phyloP scores from a whole-genome alignment of 2,329 filamentous ascomycete genomes.

The Cadophora malorum region DNA sequence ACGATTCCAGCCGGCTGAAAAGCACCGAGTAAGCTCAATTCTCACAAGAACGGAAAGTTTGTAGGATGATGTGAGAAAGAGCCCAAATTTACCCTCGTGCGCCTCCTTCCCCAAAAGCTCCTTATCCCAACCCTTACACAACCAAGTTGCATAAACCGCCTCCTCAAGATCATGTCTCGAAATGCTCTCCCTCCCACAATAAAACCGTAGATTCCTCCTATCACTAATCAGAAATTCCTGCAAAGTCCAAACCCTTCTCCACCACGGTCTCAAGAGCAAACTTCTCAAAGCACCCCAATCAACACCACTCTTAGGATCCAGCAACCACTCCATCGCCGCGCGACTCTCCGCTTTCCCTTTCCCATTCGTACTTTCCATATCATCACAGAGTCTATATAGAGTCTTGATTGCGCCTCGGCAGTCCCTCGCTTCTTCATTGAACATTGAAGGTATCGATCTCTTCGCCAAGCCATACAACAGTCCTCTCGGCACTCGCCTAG shows the following conservation, averaged over 20 bases:
- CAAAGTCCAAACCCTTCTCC: neutral
- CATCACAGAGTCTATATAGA: neutral
- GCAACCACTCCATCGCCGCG: slow-evolving; percentile 1
- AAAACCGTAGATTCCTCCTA: neutral
- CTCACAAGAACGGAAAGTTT: too few relatives aligned
- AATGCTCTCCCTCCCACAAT: neutral
- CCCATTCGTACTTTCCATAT: neutral
- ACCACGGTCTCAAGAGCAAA: neutral
- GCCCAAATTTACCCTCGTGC: neutral
- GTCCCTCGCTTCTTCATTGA: neutral
- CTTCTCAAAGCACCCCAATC: neutral
- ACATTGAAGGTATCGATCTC: neutral
- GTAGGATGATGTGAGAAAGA: too few relatives aligned
- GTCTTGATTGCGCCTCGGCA: neutral
- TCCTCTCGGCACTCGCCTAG: too few relatives aligned
- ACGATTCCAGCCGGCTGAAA: neutral
- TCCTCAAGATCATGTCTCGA: neutral
- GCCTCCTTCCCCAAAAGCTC: neutral
- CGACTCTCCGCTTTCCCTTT: neutral
- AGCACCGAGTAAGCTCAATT: neutral
- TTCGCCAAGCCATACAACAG: neutral
- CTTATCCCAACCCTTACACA: neutral
- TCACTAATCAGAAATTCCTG: neutral
- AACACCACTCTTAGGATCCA: neutral
- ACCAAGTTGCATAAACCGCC: neutral